Percentiles rank a stretch among this genome's conserved stretches.
Evolutionary conservation across 2,329 filamentous ascomycete species (phyloP).

Genomic region (Pseudocercospora macadamiae): DNA sequence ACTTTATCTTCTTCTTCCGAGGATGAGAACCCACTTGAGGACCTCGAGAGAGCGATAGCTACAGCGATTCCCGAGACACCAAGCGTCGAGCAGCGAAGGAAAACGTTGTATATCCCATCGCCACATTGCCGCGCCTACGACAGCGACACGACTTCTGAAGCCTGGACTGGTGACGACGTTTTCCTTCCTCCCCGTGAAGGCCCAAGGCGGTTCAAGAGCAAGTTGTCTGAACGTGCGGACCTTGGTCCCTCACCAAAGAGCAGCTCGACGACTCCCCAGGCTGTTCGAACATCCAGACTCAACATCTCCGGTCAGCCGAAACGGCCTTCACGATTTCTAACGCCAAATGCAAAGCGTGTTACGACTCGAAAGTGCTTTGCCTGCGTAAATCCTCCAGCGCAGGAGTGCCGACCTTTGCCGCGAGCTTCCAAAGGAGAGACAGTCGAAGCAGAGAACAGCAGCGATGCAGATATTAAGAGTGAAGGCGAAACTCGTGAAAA

Average conservation of each 20-base stretch:
- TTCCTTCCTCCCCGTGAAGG: constrained; percentile 10
- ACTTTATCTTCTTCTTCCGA: neutral
- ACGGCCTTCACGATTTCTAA: neutral
- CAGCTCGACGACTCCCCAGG: too few species aligned
- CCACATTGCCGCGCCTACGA: neutral
- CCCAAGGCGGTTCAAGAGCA: neutral
- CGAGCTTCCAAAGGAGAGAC: too few species aligned
- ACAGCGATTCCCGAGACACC: neutral
- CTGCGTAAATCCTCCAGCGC: neutral
- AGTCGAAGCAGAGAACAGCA: too few species aligned
- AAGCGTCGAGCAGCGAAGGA: neutral
- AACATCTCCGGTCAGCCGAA: too few species aligned
- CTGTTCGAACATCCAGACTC: too few species aligned
- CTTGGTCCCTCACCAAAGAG: too few species aligned
- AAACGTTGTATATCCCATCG: neutral
- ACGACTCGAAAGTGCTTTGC: neutral
- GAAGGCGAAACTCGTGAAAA: neutral
- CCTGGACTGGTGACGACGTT: constrained; percentile 30
- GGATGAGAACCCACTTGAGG: neutral
- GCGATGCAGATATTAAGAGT: constrained; percentile 26
- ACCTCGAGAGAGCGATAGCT: neutral
- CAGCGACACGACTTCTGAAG: constrained; percentile 20
- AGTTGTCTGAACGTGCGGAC: too few species aligned
- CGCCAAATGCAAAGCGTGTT: neutral
- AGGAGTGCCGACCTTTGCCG: too few species aligned